Evolutionary conservation across 2,329 filamentous ascomycete species (phyloP).

Genomic region (Rasamsonia emersonii): DNA sequence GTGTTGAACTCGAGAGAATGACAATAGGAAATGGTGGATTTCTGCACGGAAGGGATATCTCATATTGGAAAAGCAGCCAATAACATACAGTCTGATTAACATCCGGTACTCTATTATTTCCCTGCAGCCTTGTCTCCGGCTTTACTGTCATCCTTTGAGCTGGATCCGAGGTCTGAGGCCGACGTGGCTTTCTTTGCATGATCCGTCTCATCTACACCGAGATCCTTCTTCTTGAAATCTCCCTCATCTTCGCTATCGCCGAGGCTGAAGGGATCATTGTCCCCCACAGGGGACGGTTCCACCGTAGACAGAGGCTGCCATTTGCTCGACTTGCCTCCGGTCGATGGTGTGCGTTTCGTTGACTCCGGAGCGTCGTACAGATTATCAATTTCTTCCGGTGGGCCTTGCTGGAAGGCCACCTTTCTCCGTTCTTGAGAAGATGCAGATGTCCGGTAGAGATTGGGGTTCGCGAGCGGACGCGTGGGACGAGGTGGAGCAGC

Average conservation of each 20-base stretch:
- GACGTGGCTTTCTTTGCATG: constrained; percentile 56
- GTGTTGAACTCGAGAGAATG: not conserved
- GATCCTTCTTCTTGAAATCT: constrained; percentile 60
- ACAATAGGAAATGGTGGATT: not conserved
- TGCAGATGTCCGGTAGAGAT: constrained; percentile 66
- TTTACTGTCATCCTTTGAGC: constrained; percentile 18
- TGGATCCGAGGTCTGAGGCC: constrained; percentile 30
- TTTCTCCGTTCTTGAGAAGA: constrained; percentile 45
- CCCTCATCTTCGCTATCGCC: constrained; percentile 93
- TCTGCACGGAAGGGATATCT: not conserved
- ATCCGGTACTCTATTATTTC: constrained; percentile 19
- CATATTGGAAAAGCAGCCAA: no score
- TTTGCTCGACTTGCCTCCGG: constrained; percentile 70
- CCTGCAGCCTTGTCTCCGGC: constrained; percentile 14
- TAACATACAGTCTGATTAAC: no score
- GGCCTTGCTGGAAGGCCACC: constrained; percentile 52
- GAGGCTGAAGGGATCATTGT: constrained; percentile 93
- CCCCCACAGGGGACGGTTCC: constrained; percentile 72
- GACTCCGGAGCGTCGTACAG: constrained; percentile 57
- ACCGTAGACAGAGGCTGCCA: constrained; percentile 90
- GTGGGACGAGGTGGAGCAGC: constrained; percentile 48
- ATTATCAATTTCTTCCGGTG: constrained; percentile 70
- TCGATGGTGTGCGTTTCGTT: constrained; percentile 43
- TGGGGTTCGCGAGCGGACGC: constrained; percentile 64
- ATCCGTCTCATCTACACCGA: constrained; percentile 47